Evolutionary conservation across 495 filamentous ascomycete genomes (phyloP).

Genomic region (Aspergillus coremiiformis): DNA sequence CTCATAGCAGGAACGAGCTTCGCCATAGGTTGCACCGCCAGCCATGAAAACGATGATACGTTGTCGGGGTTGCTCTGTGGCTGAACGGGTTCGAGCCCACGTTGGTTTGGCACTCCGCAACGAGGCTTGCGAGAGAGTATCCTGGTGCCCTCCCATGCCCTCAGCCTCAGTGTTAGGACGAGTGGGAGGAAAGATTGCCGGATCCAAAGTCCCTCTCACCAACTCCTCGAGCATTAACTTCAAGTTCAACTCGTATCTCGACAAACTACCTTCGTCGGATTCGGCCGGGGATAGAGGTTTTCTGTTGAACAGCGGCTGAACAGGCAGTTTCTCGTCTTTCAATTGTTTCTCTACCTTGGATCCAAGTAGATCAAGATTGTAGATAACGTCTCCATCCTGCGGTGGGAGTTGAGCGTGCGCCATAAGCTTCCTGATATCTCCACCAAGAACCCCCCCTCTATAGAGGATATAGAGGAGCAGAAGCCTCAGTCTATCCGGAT

Average conservation of each 20-base stretch:
- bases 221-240: slow-evolving; percentile 67
- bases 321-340: slow-evolving; percentile 63
- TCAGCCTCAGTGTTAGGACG: slow-evolving; percentile 66
- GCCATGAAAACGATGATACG: slow-evolving; percentile 94
- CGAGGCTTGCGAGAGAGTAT: slow-evolving; percentile 61
- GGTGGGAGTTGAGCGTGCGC: slow-evolving; percentile 73
- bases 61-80: slow-evolving; percentile 74
- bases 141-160: slow-evolving; percentile 43
- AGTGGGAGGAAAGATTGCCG: slow-evolving; percentile 67
- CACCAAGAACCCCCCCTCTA: slow-evolving; percentile 77
- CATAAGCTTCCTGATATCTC: slow-evolving; percentile 77
- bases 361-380: slow-evolving; percentile 77
- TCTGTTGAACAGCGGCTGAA: slow-evolving; percentile 58
- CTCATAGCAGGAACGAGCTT: slow-evolving; percentile 85
- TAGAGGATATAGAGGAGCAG: slow-evolving; percentile 81
- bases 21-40: slow-evolving; percentile 88
- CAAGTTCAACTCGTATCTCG: slow-evolving; percentile 45
- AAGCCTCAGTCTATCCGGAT: slow-evolving; percentile 71
- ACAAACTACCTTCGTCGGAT: slow-evolving; percentile 46
- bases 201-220: slow-evolving; percentile 48
- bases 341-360: slow-evolving; percentile 64
- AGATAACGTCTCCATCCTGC: slow-evolving; percentile 61
- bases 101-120: slow-evolving; percentile 84
- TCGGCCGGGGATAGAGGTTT: slow-evolving; percentile 43
- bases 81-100: slow-evolving; percentile 77